Evolutionary conservation across 371 early-diverging fungal species (phyloP).

Genomic region (Mucor racemosus): DNA sequence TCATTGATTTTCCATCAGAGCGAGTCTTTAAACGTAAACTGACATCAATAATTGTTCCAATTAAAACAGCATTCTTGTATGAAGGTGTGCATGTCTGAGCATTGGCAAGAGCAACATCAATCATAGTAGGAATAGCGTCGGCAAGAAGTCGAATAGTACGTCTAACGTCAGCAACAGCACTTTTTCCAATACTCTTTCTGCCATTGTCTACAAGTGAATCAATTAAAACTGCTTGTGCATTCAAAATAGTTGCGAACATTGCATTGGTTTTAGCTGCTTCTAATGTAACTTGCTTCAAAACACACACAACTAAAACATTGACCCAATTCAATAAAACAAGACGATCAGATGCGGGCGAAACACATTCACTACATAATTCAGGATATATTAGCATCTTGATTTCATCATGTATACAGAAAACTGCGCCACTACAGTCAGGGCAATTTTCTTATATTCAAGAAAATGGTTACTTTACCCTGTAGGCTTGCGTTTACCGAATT

Average conservation of each 20-base stretch:
- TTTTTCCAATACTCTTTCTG: slow-evolving; percentile 52
- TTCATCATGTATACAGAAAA: background rate
- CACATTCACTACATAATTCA: slow-evolving; percentile 37
- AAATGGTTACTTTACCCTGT: slow-evolving; percentile 45
- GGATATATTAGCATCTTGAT: background rate
- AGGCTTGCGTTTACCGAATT: slow-evolving; percentile 51
- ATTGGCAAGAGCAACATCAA: slow-evolving; percentile 50
- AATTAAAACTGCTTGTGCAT: slow-evolving; percentile 59
- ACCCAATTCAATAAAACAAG: slow-evolving; percentile 68
- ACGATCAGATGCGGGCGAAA: slow-evolving; percentile 59
- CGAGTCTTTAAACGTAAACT: slow-evolving; percentile 56
- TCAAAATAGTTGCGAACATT: slow-evolving; percentile 41
- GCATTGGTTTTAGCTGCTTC: slow-evolving; percentile 31
- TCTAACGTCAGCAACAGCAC: slow-evolving; percentile 62
- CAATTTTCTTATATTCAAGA: background rate
- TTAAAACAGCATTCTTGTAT: slow-evolving; percentile 60
- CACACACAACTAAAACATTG: slow-evolving; percentile 49
- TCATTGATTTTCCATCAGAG: slow-evolving; percentile 36
- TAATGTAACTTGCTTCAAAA: slow-evolving; percentile 29
- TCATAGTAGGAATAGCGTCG: slow-evolving; percentile 48
- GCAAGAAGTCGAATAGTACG: slow-evolving; percentile 63
- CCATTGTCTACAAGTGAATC: slow-evolving; percentile 53
- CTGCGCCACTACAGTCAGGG: slow-evolving; percentile 21
- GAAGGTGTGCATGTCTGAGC: slow-evolving; percentile 51
- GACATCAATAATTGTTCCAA: slow-evolving; percentile 63